These are phyloP conservation scores for Neofusicoccum umdonicola DNA, from an alignment of 2,329 filamentous ascomycete genomes.

Conservation along the genomic window DNA sequence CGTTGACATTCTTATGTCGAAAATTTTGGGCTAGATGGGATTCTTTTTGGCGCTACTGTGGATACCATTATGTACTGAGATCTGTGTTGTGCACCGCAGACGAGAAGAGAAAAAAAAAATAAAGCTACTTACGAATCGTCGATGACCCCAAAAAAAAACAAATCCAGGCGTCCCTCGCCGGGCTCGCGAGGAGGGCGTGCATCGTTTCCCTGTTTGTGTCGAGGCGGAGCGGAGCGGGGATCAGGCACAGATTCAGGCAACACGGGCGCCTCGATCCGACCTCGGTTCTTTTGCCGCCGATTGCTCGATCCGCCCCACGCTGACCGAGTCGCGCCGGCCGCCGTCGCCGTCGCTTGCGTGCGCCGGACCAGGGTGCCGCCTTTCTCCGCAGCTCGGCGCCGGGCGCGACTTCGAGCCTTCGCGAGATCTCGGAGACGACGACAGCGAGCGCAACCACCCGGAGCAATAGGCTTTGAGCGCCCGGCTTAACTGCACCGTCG, in stretches of 20 bases:
- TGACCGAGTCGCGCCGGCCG: neutral
- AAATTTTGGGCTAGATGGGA: constrained; percentile 9
- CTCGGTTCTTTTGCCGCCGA: neutral
- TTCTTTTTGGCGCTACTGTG: neutral
- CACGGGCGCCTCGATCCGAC: neutral
- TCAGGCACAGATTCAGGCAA: neutral
- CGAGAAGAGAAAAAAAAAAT: neutral
- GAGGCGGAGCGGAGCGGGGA: neutral
- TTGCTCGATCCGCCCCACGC: neutral
- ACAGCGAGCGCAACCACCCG: neutral
- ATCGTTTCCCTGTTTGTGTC: neutral
- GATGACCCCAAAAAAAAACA: neutral
- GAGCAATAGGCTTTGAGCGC: neutral
- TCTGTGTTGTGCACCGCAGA: constrained; percentile 2
- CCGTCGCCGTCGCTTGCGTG: neutral
- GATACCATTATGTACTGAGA: constrained; percentile 9
- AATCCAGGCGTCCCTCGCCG: neutral
- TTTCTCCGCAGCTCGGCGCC: neutral
- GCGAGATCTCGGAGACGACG: neutral
- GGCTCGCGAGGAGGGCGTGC: neutral
- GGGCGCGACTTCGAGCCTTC: neutral
- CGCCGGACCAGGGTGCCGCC: too few species aligned
- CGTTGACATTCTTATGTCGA: neutral
- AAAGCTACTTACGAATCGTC: neutral
- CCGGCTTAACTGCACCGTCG: neutral